Evolutionary conservation across 768 basidiomycete genomes (phyloP).

Genomic region (Favolaschia claudopus): DNA sequence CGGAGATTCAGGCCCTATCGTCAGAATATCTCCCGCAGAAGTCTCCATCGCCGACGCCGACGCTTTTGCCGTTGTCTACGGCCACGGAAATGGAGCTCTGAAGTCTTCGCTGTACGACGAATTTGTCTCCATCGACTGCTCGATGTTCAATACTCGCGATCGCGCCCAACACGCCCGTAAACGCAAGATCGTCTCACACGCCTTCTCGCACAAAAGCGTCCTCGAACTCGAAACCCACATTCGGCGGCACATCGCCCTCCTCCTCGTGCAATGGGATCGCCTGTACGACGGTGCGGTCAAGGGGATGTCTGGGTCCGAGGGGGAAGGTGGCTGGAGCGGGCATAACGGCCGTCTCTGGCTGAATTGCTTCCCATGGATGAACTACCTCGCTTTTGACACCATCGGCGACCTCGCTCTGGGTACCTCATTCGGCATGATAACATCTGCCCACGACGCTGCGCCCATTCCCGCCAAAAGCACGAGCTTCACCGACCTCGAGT

Average conservation of each 20-base stretch:
- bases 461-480: constrained; percentile 66
- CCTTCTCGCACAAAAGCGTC: constrained; percentile 85
- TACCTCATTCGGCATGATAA: constrained; percentile 86
- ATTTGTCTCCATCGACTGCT: constrained; percentile 75
- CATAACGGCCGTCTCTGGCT: constrained; percentile 70
- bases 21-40: constrained; percentile 78
- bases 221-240: constrained; percentile 87
- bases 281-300: constrained; percentile 63
- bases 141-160: constrained; percentile 80
- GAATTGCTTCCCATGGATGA: constrained; percentile 72
- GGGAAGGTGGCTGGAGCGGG: constrained; percentile 68
- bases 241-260: constrained; percentile 58
- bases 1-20: constrained; percentile 57
- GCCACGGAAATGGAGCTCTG: constrained; percentile 80
- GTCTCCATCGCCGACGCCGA: constrained; percentile 81
- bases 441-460: constrained; percentile 74
- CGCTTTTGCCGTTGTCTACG: constrained; percentile 78
- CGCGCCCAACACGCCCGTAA: constrained; percentile 83
- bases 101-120: constrained; percentile 80
- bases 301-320: constrained; percentile 61
- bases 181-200: constrained; percentile 87
- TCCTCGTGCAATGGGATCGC: constrained; percentile 79
- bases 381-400: constrained; percentile 69
- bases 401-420: constrained; percentile 90
- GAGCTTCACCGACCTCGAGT: constrained; percentile 59